Conservation (phyloP, 2,329 filamentous ascomycete genomes). For the Fusarium sp. region DNA sequence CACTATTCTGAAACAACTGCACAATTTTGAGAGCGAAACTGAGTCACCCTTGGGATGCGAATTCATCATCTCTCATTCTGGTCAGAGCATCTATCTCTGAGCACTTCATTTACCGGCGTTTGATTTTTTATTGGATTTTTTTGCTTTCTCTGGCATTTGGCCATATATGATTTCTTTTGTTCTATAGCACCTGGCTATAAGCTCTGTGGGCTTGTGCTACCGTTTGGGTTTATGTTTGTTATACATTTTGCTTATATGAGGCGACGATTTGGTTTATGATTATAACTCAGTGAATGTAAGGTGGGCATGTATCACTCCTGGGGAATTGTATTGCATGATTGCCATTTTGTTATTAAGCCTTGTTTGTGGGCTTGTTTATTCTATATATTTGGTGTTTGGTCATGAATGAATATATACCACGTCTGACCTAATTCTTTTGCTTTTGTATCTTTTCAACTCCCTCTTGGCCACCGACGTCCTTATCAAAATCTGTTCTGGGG, state of each 20-base stretch:
- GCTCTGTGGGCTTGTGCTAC: conserved; percentile 11
- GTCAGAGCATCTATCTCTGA: conserved; percentile 67
- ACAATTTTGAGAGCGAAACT: conserved; percentile 72
- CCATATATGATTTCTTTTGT: conserved; percentile 20
- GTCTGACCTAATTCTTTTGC: conserved; percentile 18
- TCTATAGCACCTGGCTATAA: conserved; percentile 16
- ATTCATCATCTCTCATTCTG: conserved; percentile 76
- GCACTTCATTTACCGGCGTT: conserved; percentile 12
- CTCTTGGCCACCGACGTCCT: conserved; percentile 62
- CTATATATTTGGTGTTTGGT: conserved; percentile 10
- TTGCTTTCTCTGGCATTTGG: conserved; percentile 4
- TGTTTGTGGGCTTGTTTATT: background rate
- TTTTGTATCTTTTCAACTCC: conserved; percentile 63
- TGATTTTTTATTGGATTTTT: background rate
- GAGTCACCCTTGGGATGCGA: conserved; percentile 77
- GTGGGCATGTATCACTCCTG: background rate
- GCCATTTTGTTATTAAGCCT: background rate
- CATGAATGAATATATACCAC: conserved; percentile 14
- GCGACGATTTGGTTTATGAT: conserved; percentile 3
- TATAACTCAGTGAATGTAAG: background rate
- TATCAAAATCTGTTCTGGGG: conserved; percentile 67
- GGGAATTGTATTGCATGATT: background rate
- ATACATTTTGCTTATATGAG: background rate
- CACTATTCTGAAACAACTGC: conserved; percentile 75
- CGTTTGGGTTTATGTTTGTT: conserved; percentile 1